Percentiles rank a stretch among this genome's conserved stretches.
phyloP scores from a whole-genome alignment of 1,284 basidiomycete species.

The Puccinia coronata region DNA sequence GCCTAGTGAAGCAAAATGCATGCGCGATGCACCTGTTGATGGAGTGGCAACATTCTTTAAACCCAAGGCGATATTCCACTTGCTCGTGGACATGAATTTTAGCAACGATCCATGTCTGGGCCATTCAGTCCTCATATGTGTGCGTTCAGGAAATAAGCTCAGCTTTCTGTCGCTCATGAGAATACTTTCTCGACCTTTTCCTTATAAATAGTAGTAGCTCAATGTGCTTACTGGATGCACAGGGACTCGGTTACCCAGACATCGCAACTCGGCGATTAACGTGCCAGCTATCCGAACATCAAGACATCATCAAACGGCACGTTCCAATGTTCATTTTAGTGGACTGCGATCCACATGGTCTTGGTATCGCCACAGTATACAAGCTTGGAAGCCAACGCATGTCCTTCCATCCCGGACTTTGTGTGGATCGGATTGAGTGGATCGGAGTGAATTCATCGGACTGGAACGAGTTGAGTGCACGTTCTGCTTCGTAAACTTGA shows the following conservation, averaged over 20 bases:
- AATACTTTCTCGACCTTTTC: not conserved
- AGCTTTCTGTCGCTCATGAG: no score
- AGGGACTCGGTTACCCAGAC: constrained; percentile 95
- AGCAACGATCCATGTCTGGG: constrained; percentile 22
- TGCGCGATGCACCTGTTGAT: not conserved
- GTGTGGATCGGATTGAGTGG: constrained; percentile 26
- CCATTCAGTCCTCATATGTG: constrained; percentile 35
- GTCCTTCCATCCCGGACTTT: constrained; percentile 29
- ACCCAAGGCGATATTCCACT: constrained; percentile 32
- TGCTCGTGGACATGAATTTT: constrained; percentile 33
- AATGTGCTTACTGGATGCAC: constrained; percentile 36
- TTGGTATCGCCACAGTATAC: constrained; percentile 85
- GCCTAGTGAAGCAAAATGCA: not conserved
- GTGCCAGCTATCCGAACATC: constrained; percentile 70
- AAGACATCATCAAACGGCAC: constrained; percentile 60
- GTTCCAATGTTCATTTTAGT: constrained; percentile 75
- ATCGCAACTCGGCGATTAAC: constrained; percentile 80
- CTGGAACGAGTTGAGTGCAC: constrained; percentile 27
- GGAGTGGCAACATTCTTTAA: not conserved
- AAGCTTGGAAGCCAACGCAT: constrained; percentile 59
- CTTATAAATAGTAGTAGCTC: not conserved
- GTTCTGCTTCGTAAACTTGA: not conserved
- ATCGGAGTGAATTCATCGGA: constrained; percentile 33
- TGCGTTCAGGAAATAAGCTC: not conserved
- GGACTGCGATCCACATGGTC: constrained; percentile 83